Evolutionary conservation across 371 early-diverging fungal genomes (phyloP).

Genomic region (Mucor plumbeus): DNA sequence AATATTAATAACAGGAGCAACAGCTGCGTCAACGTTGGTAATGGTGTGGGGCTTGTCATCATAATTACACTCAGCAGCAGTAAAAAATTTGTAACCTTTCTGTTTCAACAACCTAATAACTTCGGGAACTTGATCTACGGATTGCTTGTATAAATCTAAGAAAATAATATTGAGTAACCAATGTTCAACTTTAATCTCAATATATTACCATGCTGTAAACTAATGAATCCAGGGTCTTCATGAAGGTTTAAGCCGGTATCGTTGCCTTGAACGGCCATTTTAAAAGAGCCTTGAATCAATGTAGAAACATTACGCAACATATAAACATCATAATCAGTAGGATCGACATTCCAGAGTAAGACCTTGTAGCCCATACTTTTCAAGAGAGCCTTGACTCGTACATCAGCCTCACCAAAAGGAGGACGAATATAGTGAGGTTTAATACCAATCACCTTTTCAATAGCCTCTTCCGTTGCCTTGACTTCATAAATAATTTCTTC

Average conservation of each 20-base stretch:
- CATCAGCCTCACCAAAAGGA: conserved; percentile 62
- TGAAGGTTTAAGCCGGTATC: conserved; percentile 43
- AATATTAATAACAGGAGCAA: neutral
- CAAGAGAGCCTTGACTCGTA: conserved; percentile 52
- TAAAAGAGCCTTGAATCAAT: conserved; percentile 33
- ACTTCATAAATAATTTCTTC: conserved; percentile 48
- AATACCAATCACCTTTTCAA: conserved; percentile 58
- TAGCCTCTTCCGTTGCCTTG: conserved; percentile 54
- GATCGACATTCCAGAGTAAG: conserved; percentile 63
- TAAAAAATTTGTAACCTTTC: conserved; percentile 36
- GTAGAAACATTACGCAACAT: conserved; percentile 27
- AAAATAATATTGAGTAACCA: neutral
- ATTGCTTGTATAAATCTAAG: conserved; percentile 26
- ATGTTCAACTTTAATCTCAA: neutral
- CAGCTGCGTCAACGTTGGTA: neutral
- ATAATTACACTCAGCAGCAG: conserved; percentile 48
- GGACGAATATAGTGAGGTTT: conserved; percentile 65
- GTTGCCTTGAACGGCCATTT: conserved; percentile 29
- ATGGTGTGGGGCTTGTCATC: conserved; percentile 38
- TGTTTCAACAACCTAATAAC: conserved; percentile 33
- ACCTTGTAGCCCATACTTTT: conserved; percentile 57
- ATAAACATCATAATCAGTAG: conserved; percentile 47
- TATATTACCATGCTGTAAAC: conserved; percentile 49
- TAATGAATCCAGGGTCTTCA: conserved; percentile 50
- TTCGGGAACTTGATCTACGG: conserved; percentile 48